Percentiles rank a stretch among this genome's conserved stretches.
These are phyloP conservation scores for Nyctanthes arbortristis DNA, from an alignment of 257 asterid species.

Conservation along the genomic window DNA sequence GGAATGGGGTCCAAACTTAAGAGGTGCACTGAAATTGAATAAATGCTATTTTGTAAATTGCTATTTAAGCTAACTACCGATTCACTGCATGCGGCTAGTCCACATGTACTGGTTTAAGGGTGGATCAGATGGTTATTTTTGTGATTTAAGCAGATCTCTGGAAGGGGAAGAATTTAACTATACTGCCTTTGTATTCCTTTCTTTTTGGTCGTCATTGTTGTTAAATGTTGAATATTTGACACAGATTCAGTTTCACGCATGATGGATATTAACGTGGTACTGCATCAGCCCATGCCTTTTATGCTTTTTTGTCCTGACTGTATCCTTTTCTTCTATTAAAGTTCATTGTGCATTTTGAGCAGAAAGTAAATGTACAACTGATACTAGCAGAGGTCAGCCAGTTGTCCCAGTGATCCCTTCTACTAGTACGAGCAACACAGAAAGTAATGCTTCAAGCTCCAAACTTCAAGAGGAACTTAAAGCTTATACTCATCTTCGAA, in stretches of 20 bases:
- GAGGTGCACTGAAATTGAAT: neutral
- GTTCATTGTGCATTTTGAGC: conserved; percentile 26
- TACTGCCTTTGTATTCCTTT: too few relatives aligned
- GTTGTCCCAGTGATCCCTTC: conserved; percentile 64
- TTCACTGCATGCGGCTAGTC: too few relatives aligned
- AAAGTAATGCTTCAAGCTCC: conserved; percentile 71
- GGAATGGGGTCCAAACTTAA: neutral
- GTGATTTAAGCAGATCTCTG: neutral
- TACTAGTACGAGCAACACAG: conserved; percentile 67
- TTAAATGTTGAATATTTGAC: neutral
- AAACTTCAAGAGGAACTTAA: conserved; percentile 88
- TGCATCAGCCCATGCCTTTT: neutral
- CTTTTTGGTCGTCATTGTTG: neutral
- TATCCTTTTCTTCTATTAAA: neutral
- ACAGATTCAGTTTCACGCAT: conserved; percentile 17
- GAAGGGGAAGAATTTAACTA: too few relatives aligned
- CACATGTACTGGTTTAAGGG: neutral
- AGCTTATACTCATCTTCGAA: conserved; percentile 81
- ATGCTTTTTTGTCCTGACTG: neutral
- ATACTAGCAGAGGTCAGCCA: conserved; percentile 67
- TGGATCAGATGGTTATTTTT: neutral
- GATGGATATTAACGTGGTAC: too few relatives aligned
- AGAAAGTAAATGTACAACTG: conserved; percentile 73
- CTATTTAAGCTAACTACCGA: neutral
- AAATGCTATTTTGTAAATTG: neutral